Evolutionary conservation across 257 asterid genomes (phyloP).

Genomic region (Solanum neorickii): DNA sequence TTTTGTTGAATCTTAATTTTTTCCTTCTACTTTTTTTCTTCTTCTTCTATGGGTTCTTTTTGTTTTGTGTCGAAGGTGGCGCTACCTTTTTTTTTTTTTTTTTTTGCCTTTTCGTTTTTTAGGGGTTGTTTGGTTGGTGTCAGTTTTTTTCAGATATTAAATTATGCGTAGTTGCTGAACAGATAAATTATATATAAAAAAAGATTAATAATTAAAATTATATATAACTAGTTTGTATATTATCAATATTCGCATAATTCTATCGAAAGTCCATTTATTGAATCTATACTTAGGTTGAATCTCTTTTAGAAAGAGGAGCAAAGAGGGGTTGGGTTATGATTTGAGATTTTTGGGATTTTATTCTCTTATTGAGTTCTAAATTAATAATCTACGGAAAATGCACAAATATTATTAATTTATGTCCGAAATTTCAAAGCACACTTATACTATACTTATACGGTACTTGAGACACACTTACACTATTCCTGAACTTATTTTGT

Average conservation of each 20-base stretch:
- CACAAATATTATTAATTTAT: too few relatives aligned
- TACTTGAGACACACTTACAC: too few relatives aligned
- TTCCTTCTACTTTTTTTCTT: not conserved
- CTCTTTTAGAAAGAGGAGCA: not conserved
- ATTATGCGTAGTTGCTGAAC: not conserved
- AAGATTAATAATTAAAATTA: too few relatives aligned
- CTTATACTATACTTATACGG: too few relatives aligned
- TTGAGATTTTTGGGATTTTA: not conserved
- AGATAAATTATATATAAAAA: too few relatives aligned
- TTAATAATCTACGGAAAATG: not conserved
- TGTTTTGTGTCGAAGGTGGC: not conserved
- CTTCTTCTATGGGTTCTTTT: not conserved
- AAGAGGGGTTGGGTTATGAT: not conserved
- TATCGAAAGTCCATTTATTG: not conserved
- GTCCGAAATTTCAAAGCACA: accelerated
- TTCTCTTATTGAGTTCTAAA: not conserved
- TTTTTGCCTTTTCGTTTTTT: not conserved
- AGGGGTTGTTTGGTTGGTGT: not conserved
- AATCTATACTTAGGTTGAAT: not conserved
- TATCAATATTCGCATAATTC: not conserved
- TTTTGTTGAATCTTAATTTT: not conserved
- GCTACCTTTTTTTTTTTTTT: not conserved
- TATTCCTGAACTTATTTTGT: too few relatives aligned
- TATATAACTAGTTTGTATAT: too few relatives aligned
- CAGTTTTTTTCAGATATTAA: not conserved